Evolutionary conservation across 1,139 yeast species (phyloP).

Genomic region (Kodamaea arcana): DNA sequence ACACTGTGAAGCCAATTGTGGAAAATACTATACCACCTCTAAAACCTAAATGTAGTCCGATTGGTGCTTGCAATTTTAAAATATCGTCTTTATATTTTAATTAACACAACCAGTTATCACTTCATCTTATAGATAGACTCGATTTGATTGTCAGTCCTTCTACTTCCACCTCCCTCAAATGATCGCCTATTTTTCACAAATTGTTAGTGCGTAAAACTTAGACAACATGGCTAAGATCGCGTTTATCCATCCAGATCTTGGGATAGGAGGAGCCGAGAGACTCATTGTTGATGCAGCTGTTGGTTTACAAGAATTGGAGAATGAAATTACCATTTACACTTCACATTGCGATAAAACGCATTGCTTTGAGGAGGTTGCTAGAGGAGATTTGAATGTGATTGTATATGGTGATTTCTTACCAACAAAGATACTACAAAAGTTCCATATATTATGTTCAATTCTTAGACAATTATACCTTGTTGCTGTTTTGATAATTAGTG

Average conservation of each 20-base stretch:
- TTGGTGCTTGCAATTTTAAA: too few species aligned
- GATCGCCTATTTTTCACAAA: too few species aligned
- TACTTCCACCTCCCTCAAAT: too few species aligned
- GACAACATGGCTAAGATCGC: conserved; percentile 43
- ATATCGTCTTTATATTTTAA: too few species aligned
- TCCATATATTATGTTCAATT: conserved; percentile 80
- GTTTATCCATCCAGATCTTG: conserved; percentile 92
- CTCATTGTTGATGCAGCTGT: conserved; percentile 92
- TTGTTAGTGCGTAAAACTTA: too few species aligned
- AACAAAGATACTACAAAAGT: conserved; percentile 56
- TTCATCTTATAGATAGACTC: too few species aligned
- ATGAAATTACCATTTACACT: conserved; percentile 69
- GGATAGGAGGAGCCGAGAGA: conserved; percentile 96
- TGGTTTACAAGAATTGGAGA: conserved; percentile 70
- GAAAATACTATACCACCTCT: too few species aligned
- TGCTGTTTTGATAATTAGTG: conserved; percentile 43
- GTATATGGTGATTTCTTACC: conserved; percentile 87
- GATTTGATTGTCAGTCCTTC: too few species aligned
- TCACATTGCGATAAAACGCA: conserved; percentile 85
- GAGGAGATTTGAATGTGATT: conserved; percentile 51
- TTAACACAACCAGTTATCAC: too few species aligned
- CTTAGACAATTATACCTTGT: conserved; percentile 74
- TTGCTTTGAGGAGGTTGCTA: conserved; percentile 84
- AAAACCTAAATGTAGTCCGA: too few species aligned
- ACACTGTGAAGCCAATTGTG: too few species aligned